Base-by-base conservation (phyloP, 2,329 filamentous ascomycete species). In the Cladophialophora exuberans region DNA sequence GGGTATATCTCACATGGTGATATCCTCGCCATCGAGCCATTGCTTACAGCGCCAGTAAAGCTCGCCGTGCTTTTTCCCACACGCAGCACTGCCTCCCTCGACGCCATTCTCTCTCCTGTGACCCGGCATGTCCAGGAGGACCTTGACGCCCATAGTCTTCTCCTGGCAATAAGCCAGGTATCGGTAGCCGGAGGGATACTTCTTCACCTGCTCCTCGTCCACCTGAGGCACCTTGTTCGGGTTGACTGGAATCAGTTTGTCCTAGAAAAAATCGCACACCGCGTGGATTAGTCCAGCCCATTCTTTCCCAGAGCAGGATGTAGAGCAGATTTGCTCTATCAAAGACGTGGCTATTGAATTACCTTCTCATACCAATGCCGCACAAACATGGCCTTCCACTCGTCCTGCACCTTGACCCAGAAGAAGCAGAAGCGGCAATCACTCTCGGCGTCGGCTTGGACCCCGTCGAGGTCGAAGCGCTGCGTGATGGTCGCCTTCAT, bases 401-500 rank as follows among this genome's bases (percentile, higher is more conserved):
- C 53, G 13, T 52, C 48, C 1, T 28, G 28, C 17, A 49, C 33
- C 44, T 59, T 60, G 22, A 50, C 36, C 59, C 59, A 63, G 42
- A 63, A 63, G 50, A 63, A 63, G 48, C 47, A 58, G 42, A 63
- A 63, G 3, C 61, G 56, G 36, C 61, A 63, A 36, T 63, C 61
- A 23, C 59, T 60, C 54, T 63, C 61, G n/a, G 56, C 59, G 30
- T 63, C 61, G 26, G 50, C 59, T 20, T 63, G 59, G 36, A 26
- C 41, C 1, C 54, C 61, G 45, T 69, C 65, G 47, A 67, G 39
- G 15, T 61, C 63, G 30, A 81, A 80, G 28, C 78, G 73, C 63
- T 80, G 77, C 3, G 77, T 80, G 66, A 79, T 80, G 46, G 78
- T 80, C 9, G 76, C 76, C 69, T 80, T 80, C 77, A 80, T 79